Conservation (phyloP, 1,139 yeast species). For the Taiozyma sp. region DNA sequence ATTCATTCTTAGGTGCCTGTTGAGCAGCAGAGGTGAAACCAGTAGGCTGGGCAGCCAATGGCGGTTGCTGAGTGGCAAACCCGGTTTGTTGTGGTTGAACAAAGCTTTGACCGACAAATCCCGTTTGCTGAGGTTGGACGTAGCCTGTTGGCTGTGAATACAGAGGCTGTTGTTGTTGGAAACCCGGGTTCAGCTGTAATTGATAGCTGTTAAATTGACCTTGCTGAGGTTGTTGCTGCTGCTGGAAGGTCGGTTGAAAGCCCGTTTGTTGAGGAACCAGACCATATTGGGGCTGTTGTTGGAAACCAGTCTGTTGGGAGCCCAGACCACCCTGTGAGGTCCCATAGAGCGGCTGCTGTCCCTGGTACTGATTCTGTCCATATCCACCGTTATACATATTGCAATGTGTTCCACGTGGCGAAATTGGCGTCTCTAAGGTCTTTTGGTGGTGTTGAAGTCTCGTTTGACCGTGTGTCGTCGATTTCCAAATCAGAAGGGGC, state of each 20-base stretch:
- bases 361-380: conserved; percentile 5
- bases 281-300: conserved; percentile 4
- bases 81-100: conserved; percentile 11
- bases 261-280: conserved; percentile 14
- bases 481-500: background rate
- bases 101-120: conserved; percentile 9
- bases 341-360: conserved; percentile 2
- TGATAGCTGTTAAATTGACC: conserved; percentile 2
- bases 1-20: conserved; percentile 16
- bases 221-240: conserved; percentile 6
- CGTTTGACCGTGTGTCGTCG: background rate
- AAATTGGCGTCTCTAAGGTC: background rate
- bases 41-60: conserved; percentile 18
- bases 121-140: conserved; percentile 14
- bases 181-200: conserved; percentile 8
- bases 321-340: conserved; percentile 2
- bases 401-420: background rate
- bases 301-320: conserved; percentile 6
- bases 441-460: background rate
- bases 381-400: conserved; percentile 11
- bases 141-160: conserved; percentile 17
- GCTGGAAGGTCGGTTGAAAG: conserved; percentile 7
- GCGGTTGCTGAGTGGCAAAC: conserved; percentile 12
- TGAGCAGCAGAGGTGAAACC: conserved; percentile 22
- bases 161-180: conserved; percentile 12